A percentile compares a stretch with the other conserved stretches of the same genome.
These are phyloP conservation scores for Discostella stelligera DNA, from an alignment of 352 stramenopile genomes.

Conservation along the genomic window DNA sequence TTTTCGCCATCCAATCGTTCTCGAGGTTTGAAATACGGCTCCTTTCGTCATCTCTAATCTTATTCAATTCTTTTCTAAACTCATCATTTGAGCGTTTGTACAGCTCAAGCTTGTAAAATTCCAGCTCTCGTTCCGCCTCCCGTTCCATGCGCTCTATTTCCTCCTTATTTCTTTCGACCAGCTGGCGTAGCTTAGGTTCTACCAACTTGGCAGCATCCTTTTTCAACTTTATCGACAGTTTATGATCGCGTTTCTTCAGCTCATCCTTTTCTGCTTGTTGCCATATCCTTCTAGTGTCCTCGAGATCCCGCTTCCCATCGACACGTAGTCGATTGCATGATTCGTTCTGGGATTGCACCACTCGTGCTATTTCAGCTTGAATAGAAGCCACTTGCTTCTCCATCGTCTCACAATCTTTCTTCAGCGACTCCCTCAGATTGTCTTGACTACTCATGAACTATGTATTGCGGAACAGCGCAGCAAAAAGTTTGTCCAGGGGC, in stretches of 20 bases:
- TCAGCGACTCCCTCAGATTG: slow-evolving; percentile 13
- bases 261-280: slow-evolving; percentile 34
- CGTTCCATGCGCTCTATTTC: slow-evolving; percentile 32
- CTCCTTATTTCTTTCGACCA: slow-evolving; percentile 36
- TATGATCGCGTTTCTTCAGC: slow-evolving; percentile 28
- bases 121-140: slow-evolving; percentile 30
- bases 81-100: slow-evolving; percentile 40
- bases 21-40: slow-evolving; percentile 26
- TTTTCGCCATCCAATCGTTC: slow-evolving; percentile 34
- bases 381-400: slow-evolving; percentile 19
- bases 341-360: slow-evolving; percentile 20
- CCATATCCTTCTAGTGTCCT: slow-evolving; percentile 26
- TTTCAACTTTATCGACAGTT: slow-evolving; percentile 37
- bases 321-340: slow-evolving; percentile 21
- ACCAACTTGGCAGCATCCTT: slow-evolving; percentile 36
- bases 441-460: slow-evolving; percentile 20
- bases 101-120: slow-evolving; percentile 39
- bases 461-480: background rate
- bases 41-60: slow-evolving; percentile 33
- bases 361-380: slow-evolving; percentile 19
- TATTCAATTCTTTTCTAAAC: slow-evolving; percentile 51
- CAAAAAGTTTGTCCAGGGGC: background rate
- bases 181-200: slow-evolving; percentile 36
- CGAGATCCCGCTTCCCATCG: slow-evolving; percentile 16
- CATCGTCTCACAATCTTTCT: slow-evolving; percentile 16